phyloP scores from a whole-genome alignment of 768 basidiomycete species.

The Coprinopsis cinerea region DNA sequence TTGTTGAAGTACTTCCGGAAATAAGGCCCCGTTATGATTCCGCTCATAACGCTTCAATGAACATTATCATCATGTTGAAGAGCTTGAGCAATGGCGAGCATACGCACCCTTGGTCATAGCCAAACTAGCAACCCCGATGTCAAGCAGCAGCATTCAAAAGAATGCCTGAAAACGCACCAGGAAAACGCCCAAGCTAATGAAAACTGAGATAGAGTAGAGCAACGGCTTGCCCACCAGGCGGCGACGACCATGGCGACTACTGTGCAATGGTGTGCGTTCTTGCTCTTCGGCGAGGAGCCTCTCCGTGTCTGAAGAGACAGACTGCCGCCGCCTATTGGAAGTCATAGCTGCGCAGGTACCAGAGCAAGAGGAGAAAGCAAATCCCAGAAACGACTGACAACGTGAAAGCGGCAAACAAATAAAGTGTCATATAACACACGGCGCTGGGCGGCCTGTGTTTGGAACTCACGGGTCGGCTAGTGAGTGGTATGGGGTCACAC shows the following conservation, averaged over 20 bases:
- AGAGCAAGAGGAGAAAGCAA: background rate
- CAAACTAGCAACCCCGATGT: slow-evolving; percentile 43
- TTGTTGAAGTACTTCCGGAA: slow-evolving; percentile 79
- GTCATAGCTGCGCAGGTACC: slow-evolving; percentile 2
- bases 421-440: background rate
- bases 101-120: slow-evolving; percentile 79
- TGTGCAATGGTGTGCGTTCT: background rate
- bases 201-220: slow-evolving; percentile 74
- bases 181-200: slow-evolving; percentile 82
- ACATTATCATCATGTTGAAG: slow-evolving; percentile 12
- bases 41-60: slow-evolving; percentile 71
- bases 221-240: slow-evolving; percentile 74
- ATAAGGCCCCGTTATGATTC: slow-evolving; percentile 84
- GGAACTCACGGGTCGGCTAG: background rate
- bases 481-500: too few species aligned
- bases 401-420: background rate
- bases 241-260: slow-evolving; percentile 11
- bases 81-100: background rate
- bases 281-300: background rate
- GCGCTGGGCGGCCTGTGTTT: background rate
- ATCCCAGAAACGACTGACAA: background rate
- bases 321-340: slow-evolving; percentile 12
- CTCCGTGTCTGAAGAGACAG: slow-evolving; percentile 2
- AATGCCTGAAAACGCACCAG: slow-evolving; percentile 42
- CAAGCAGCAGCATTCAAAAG: background rate